phyloP scores from a whole-genome alignment of 2,329 filamentous ascomycete genomes.

The Monosporascus sp. region DNA sequence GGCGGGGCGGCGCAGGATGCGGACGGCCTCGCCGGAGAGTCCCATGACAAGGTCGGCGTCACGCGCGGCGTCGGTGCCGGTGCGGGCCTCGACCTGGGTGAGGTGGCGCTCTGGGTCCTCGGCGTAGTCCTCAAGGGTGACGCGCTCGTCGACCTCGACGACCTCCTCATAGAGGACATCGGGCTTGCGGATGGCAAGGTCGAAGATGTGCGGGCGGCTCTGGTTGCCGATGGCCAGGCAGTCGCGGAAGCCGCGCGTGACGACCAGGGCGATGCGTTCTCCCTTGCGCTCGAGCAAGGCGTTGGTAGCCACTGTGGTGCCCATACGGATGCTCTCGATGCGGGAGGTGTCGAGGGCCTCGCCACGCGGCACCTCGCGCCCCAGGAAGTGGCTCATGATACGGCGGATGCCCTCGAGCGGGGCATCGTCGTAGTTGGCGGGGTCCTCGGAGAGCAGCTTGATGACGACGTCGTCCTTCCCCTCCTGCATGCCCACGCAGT shows the following conservation, averaged over 20 bases:
- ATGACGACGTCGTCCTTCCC: slow-evolving; percentile 78
- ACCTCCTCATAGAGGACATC: slow-evolving; percentile 82
- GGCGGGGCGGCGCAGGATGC: slow-evolving; percentile 60
- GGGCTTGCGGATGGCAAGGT: slow-evolving; percentile 79
- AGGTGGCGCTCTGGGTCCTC: slow-evolving; percentile 68
- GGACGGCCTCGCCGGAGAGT: slow-evolving; percentile 68
- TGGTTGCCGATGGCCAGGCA: slow-evolving; percentile 89
- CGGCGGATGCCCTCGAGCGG: slow-evolving; percentile 87
- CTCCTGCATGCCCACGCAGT: slow-evolving; percentile 78
- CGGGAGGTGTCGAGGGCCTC: slow-evolving; percentile 72
- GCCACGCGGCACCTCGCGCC: slow-evolving; percentile 71
- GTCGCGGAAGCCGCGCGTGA: slow-evolving; percentile 83
- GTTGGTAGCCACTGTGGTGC: slow-evolving; percentile 91
- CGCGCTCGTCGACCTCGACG: slow-evolving; percentile 84
- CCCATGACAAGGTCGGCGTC: slow-evolving; percentile 61
- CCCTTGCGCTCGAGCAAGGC: slow-evolving; percentile 86
- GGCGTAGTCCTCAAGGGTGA: slow-evolving; percentile 87
- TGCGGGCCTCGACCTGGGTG: slow-evolving; percentile 49
- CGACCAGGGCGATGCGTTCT: slow-evolving; percentile 79
- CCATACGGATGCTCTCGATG: slow-evolving; percentile 93
- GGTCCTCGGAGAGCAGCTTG: slow-evolving; percentile 86
- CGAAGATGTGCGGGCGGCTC: slow-evolving; percentile 83
- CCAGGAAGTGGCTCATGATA: slow-evolving; percentile 72
- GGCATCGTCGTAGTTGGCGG: slow-evolving; percentile 84
- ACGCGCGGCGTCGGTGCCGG: slow-evolving; percentile 40